These are phyloP conservation scores for Nigrospora sphaerica DNA, from an alignment of 2,329 filamentous ascomycete species.

Conservation along the genomic window DNA sequence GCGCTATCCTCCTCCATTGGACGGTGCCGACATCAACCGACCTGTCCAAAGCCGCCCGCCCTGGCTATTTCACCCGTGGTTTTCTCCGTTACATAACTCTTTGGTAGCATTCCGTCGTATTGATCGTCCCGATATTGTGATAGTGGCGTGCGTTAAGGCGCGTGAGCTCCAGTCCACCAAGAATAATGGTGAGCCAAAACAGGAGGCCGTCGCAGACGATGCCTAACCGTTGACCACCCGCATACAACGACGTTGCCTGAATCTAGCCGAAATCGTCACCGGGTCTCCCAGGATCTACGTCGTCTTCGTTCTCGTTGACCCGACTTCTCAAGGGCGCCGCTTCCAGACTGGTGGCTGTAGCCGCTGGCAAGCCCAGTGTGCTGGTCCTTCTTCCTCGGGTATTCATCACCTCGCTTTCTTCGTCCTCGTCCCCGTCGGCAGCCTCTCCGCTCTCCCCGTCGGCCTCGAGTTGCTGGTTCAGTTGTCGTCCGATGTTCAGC, in stretches of 20 bases:
- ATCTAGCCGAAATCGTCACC: slow-evolving; percentile 18
- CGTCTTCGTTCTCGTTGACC: slow-evolving; percentile 9
- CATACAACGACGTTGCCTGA: neutral
- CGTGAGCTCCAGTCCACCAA: no score
- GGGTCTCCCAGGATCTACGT: slow-evolving; percentile 12
- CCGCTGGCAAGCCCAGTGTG: slow-evolving; percentile 36
- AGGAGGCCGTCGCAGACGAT: no score
- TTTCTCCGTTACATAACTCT: no score
- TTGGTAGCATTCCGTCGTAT: no score
- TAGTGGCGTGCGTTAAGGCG: no score
- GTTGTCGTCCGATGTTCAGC: slow-evolving; percentile 39
- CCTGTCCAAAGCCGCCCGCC: no score
- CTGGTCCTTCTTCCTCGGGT: slow-evolving; percentile 48
- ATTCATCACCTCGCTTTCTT: slow-evolving; percentile 36
- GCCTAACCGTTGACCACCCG: no score
- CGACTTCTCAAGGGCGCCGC: slow-evolving; percentile 36
- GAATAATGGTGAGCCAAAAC: no score
- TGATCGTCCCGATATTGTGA: no score
- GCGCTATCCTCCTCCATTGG: no score
- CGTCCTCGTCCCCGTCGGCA: slow-evolving; percentile 10
- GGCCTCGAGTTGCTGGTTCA: slow-evolving; percentile 38
- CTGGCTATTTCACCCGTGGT: no score
- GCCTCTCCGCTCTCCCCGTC: slow-evolving; percentile 12
- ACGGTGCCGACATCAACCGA: no score
- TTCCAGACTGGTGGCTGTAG: slow-evolving; percentile 34